phyloP scores from a whole-genome alignment of 495 filamentous ascomycete species.

The Diplogelasinospora grovesii region DNA sequence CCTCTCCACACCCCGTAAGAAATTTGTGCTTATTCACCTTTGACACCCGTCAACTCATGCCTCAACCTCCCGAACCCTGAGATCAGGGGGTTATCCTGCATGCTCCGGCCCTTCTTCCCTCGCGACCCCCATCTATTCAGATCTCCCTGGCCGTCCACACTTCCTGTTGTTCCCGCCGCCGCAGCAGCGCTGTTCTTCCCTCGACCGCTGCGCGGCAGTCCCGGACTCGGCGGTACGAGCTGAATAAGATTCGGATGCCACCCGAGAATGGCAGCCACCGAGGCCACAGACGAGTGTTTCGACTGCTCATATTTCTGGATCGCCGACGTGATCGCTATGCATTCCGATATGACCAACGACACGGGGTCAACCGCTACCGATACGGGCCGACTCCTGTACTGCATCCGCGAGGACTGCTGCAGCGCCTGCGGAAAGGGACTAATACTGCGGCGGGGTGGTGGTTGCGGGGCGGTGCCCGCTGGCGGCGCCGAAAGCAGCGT shows the following conservation, averaged over 20 bases:
- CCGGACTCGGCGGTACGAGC: conserved; percentile 36
- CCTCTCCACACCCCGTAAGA: no score
- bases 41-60: conserved; percentile 83
- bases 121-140: conserved; percentile 76
- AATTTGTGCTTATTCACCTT: conserved; percentile 46
- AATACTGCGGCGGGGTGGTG: conserved; percentile 26
- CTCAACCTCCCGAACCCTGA: conserved; percentile 86
- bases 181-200: no score
- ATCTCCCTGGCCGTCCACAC: conserved; percentile 30
- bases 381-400: conserved; percentile 45
- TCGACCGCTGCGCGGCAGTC: conserved; percentile 25
- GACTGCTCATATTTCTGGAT: conserved; percentile 98
- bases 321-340: conserved; percentile 93
- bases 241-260: conserved; percentile 55
- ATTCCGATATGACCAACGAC: conserved; percentile 95
- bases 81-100: conserved; percentile 97
- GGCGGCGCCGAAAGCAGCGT: background rate
- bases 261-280: conserved; percentile 91
- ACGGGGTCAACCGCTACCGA: conserved; percentile 90
- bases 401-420: conserved; percentile 30
- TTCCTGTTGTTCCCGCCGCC: no score
- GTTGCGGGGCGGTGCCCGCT: no score
- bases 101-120: conserved; percentile 95
- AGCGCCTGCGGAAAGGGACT: conserved; percentile 26
- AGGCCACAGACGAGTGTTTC: conserved; percentile 94